phyloP scores from a whole-genome alignment of 176 grass and related monocot genomes.

The Eleusine coracana region DNA sequence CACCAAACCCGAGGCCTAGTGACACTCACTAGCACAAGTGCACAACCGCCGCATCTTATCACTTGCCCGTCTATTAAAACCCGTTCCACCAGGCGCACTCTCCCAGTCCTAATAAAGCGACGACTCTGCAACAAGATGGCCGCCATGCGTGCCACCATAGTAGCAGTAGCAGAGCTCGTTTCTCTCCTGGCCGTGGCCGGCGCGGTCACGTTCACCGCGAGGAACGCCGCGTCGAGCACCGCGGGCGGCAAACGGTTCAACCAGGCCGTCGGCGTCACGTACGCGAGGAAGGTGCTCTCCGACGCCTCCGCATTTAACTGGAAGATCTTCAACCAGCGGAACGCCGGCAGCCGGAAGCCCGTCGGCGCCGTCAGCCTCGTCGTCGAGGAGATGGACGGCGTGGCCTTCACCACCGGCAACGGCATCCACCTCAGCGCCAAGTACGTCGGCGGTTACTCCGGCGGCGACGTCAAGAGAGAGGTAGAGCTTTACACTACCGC shows the following conservation, averaged over 20 bases:
- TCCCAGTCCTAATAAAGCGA: not conserved
- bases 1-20: not conserved
- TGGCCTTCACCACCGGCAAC: constrained; percentile 53
- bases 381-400: constrained; percentile 48
- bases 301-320: constrained; percentile 62
- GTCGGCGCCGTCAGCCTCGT: constrained; percentile 47
- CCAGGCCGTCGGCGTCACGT: constrained; percentile 45
- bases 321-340: constrained; percentile 48
- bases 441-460: constrained; percentile 58
- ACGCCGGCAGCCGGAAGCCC: constrained; percentile 37
- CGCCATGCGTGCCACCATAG: not conserved
- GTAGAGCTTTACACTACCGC: not conserved
- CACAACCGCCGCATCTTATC: not conserved
- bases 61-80: not conserved
- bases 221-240: constrained; percentile 57
- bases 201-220: constrained; percentile 53
- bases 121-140: not conserved
- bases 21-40: not conserved
- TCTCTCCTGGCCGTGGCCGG: constrained; percentile 22
- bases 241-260: constrained; percentile 59
- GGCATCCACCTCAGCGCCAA: constrained; percentile 62
- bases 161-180: not conserved
- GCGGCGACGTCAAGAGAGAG: constrained; percentile 60
- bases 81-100: not conserved
- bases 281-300: constrained; percentile 58